phyloP scores from a whole-genome alignment of 202 grass and related monocot genomes.

The Brachypodium distachyon region DNA sequence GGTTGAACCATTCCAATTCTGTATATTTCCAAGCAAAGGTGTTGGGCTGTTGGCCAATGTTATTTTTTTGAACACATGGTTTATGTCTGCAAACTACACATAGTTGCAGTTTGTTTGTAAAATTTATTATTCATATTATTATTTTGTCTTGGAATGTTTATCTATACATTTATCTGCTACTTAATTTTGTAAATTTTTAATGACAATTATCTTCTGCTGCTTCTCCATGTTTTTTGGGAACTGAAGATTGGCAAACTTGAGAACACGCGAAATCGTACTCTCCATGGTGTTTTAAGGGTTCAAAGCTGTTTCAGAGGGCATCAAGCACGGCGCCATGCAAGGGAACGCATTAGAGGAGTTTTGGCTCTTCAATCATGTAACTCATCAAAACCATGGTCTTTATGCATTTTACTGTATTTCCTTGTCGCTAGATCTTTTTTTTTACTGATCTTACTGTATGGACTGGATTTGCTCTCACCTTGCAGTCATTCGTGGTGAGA shows the following conservation, averaged over 20 bases:
- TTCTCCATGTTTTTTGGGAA: conserved; percentile 17
- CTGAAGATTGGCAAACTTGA: conserved; percentile 86
- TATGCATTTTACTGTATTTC: background rate
- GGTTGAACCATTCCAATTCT: too few relatives aligned
- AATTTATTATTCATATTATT: background rate
- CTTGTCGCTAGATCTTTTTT: background rate
- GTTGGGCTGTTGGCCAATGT: background rate
- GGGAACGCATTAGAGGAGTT: conserved; percentile 59
- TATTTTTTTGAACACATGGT: background rate
- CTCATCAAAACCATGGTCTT: background rate
- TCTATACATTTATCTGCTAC: background rate
- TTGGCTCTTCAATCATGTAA: conserved; percentile 88
- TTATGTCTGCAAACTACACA: conserved; percentile 1
- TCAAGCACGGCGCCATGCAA: conserved; percentile 58
- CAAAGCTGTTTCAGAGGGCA: conserved; percentile 97
- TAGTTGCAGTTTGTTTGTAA: background rate
- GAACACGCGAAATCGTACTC: conserved; percentile 80
- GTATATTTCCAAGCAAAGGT: background rate
- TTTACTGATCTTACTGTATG: conserved; percentile 6
- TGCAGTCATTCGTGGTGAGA: conserved; percentile 75
- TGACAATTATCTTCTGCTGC: conserved; percentile 23
- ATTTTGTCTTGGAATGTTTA: background rate
- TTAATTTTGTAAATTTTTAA: conserved; percentile 20
- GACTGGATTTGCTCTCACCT: background rate
- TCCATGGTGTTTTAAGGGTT: conserved; percentile 96